Evolutionary conservation across 2,329 filamentous ascomycete genomes (phyloP).

Genomic region (Cercospora sp.): DNA sequence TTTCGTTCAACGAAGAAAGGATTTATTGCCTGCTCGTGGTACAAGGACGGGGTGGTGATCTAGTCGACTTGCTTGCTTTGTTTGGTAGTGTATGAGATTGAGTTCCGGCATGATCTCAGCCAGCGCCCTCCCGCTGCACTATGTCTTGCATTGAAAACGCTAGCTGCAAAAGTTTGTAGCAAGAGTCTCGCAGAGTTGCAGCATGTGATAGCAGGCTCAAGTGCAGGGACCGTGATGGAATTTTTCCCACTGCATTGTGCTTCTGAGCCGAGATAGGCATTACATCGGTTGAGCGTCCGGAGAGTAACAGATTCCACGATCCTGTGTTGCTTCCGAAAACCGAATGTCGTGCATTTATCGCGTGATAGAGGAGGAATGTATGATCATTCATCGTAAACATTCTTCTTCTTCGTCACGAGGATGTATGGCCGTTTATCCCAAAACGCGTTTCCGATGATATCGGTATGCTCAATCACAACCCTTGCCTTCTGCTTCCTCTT

Average conservation of each 20-base stretch:
- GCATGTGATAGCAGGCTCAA: not conserved
- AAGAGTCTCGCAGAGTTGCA: not conserved
- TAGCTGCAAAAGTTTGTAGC: not conserved
- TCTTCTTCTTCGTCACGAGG: conserved; percentile 35
- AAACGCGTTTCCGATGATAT: conserved; percentile 94
- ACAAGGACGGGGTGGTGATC: not conserved
- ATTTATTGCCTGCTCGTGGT: not conserved
- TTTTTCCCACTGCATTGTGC: not conserved
- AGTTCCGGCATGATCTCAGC: conserved; percentile 16
- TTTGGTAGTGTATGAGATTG: conserved; percentile 4
- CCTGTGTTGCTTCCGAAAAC: not conserved
- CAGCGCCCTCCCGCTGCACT: not conserved
- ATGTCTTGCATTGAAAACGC: not conserved
- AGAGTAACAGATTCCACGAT: not conserved
- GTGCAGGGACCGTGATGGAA: not conserved
- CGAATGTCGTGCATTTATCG: not conserved
- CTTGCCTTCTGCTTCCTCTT: conserved; percentile 79
- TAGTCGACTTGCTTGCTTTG: conserved; percentile 4
- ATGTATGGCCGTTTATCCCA: conserved; percentile 85
- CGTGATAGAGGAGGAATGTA: not conserved
- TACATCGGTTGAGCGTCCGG: not conserved
- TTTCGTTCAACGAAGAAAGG: not conserved
- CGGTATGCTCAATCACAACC: conserved; percentile 80
- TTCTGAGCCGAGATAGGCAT: not conserved
- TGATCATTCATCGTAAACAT: conserved; percentile 4